Base-by-base conservation (phyloP, 2,329 filamentous ascomycete genomes). In the Scytalidium lignicola region DNA sequence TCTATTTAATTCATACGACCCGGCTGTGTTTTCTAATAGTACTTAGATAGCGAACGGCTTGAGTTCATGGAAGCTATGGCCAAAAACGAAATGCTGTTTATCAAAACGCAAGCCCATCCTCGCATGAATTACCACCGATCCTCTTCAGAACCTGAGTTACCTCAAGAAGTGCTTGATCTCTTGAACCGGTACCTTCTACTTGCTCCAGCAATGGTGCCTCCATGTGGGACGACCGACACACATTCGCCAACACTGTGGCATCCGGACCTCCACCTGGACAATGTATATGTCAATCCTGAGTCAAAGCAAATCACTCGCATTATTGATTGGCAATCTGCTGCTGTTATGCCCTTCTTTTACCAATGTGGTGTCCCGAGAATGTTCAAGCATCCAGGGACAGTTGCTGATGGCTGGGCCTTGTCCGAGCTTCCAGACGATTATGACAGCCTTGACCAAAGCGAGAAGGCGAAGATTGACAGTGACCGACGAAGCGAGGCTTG, bases 221-320 rank as follows among this genome's bases (percentile, higher is more conserved):
- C 51, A 20, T 18, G 7, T 42, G 15, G 5, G 12, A 7, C 41
- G 5, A 49, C 49, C n/a, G 49, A 55, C 44, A 51, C 40, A 23
- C 48, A 55, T 46, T 53, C 49, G 29, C 51, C 47, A 44, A 55
- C 48, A 55, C 50, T 48, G n/a, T 57, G 53, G 32, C 57, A 60
- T 46, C 55, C 54, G 10, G 55, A 61, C 48, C 55, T 61, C 26
- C 57, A 56, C 47, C 54, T 58, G 21, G 51, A 55, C 20, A 56
- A 59, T 22, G 46, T 60, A 48, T 61, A 58, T 19, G 54, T 61
- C 39, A 10, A 60, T 39, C 56, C 56, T 43, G 43, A 51, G 10
- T 51, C 54, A n/a, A 49, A 54, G 23, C 26, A 56, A 47, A 51
- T 56, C 17, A 52, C 51, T 17, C 39, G 47, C 18, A 44, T 56